Evolutionary conservation across 2,329 filamentous ascomycete species (phyloP).

Genomic region (Colletotrichum agaves): DNA sequence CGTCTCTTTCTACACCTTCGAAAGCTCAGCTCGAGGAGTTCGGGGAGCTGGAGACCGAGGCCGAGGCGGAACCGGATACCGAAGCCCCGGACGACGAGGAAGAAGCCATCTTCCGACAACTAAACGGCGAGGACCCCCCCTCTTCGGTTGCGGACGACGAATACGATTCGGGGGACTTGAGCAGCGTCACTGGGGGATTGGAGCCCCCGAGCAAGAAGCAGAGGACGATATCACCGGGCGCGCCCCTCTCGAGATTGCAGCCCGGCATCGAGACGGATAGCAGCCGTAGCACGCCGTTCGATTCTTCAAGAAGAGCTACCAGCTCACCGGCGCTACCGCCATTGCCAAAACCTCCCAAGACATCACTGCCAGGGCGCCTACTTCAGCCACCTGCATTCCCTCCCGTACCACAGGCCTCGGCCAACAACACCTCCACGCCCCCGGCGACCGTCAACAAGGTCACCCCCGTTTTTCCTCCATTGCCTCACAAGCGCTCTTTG

Average conservation of each 20-base stretch:
- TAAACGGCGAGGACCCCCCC: background rate
- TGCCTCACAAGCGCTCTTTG: background rate
- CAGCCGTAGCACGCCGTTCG: constrained; percentile 13
- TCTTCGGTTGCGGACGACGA: background rate
- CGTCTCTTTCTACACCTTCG: constrained; percentile 50
- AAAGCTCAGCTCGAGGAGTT: constrained; percentile 47
- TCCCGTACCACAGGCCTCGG: constrained; percentile 17
- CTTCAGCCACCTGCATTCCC: background rate
- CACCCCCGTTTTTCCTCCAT: background rate
- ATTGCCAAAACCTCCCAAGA: background rate
- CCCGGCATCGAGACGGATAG: constrained; percentile 26
- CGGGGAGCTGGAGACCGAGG: constrained; percentile 38
- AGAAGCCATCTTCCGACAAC: constrained; percentile 28
- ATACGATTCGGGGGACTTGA: constrained; percentile 15
- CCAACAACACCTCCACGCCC: background rate
- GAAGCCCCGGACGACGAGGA: constrained; percentile 41
- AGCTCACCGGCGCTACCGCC: constrained; percentile 27
- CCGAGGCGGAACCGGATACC: constrained; percentile 41
- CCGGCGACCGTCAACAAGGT: background rate
- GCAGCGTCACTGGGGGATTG: background rate
- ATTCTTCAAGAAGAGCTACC: constrained; percentile 20
- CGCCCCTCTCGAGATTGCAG: background rate
- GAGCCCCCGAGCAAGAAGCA: constrained; percentile 31
- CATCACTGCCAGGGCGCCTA: background rate
- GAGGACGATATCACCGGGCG: constrained; percentile 6